Base-by-base conservation (phyloP, 2,329 filamentous ascomycete genomes). In the Hypomyces perniciosus region DNA sequence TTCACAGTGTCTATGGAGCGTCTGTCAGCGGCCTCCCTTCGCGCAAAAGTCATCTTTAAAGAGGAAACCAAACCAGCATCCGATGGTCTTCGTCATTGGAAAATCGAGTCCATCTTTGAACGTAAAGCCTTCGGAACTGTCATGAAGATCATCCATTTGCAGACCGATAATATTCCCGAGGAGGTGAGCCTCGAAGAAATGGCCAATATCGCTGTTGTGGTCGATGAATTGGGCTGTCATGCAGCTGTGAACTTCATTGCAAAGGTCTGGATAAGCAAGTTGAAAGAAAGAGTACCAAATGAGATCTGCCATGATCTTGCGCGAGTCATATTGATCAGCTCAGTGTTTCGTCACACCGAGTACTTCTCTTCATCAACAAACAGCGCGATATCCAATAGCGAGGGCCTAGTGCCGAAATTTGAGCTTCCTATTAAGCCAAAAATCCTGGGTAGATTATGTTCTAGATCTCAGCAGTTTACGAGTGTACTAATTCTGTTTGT, bases 161-260 rank as follows among this genome's bases (percentile, higher is more conserved):
- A 60, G 13, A 53, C 48, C 2, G 43, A 49, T 1, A 10, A 48
- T 1, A 35, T 55, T 28, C 56, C 56, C 1, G 8, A 39, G 1
- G 6, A 3, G 4, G 13, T 59, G 6, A 44, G 30, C 5, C 10
- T 51, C 1, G 34, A 51, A 2, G 28, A 53, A 43, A 29, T 60
- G 5, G 55, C 56, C 7, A 40, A 40, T 6, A 50, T 60, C n/a
- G 35, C 58, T 2, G 47, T 51, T 12, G 20, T 59, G 6, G 55
- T 55, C 3, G 55, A 59, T 31, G 55, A 60, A 10, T 48, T 60
- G 43, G 38, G 54, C 44, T 60, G 58, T 33, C 52, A 54, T 30
- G 48, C 55, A 12, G 50, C 58, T 7, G 37, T 55, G 6, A 48
- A 46, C 34, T 53, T 53, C 30, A 33, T 57, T 41, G 51, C 44